Conservation (phyloP, 345 rosid species). For the Hypericum perforatum region DNA sequence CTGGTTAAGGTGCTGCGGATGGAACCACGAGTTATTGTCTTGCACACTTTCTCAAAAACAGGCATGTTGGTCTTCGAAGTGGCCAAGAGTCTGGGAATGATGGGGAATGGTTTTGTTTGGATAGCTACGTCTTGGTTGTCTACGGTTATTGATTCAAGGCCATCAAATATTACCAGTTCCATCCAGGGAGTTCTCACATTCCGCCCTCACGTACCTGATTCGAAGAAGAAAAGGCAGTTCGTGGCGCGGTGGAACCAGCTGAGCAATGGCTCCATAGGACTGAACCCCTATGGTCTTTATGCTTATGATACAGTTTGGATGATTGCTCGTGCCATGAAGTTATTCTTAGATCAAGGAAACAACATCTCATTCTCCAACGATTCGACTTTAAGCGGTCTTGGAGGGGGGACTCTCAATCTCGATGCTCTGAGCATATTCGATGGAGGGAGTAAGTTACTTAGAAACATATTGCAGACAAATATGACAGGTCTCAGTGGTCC, state of each 20-base stretch:
- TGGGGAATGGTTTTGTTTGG: conserved; percentile 77
- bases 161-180: conserved; percentile 21
- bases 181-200: conserved; percentile 59
- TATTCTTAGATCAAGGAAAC: conserved; percentile 52
- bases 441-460: conserved; percentile 49
- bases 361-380: conserved; percentile 66
- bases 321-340: conserved; percentile 63
- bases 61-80: conserved; percentile 59
- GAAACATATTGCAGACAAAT: conserved; percentile 45
- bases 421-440: conserved; percentile 64
- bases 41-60: conserved; percentile 41
- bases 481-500: conserved; percentile 77
- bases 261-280: conserved; percentile 61
- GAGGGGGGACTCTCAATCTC: conserved; percentile 53
- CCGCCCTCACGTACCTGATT: conserved; percentile 58
- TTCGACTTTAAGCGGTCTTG: conserved; percentile 30
- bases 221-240: conserved; percentile 52
- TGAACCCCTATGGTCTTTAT: conserved; percentile 66
- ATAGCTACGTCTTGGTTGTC: conserved; percentile 76
- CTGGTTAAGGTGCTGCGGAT: conserved; percentile 46
- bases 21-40: conserved; percentile 71
- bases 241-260: conserved; percentile 51
- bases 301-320: conserved; percentile 94
- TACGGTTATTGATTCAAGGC: conserved; percentile 54
- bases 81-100: conserved; percentile 74